Base-by-base conservation (phyloP, 106 monocot genomes). In the Acorus calamus region DNA sequence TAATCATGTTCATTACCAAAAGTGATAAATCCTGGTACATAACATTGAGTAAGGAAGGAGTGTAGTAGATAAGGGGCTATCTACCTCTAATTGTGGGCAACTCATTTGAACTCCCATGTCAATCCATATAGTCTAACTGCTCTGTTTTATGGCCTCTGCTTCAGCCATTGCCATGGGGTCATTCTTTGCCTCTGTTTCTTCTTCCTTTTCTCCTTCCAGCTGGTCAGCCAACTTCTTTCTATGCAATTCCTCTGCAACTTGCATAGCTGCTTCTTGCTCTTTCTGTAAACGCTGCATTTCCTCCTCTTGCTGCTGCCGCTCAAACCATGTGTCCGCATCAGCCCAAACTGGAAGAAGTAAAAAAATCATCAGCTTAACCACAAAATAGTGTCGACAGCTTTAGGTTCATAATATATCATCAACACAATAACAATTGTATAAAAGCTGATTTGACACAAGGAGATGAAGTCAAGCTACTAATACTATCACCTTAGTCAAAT, bases 301-400 rank as follows among this genome's bases (percentile, higher is more conserved):
- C 63, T 96, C 82, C 70, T 90, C 94, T 56, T 90, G 90, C 11
- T 96, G 94, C 61, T 96, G 87, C 74, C 90, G 84, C 73, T 91
- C 90, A 73, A 87, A 96, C 90, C 91, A 96, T 42, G 91, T 96
- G 49, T 96, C 91, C 3, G 91, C 96, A 80, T 91, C 90, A 52
- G 90, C 90, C 96, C 91, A 96, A 67, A 91, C 94, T 87, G 73
- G 11, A 66, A 3, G 53, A 47, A 57, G 47, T 43, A 65, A 47
- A 71, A 59, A 65, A 10, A 13, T 49, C 14, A 64, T 12, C 41
- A 51, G 9, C 9, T 28, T 64, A 6, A 64, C 14, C 6, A 10
- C 14, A 63, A 14, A 42, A 28, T 28, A 28, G 28, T 28, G 28
- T 28, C 1, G 28, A 28, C 28, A 28, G 28, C 28, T 28, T 28